Conservation (phyloP, 2,329 filamentous ascomycete genomes). For the Chaetomium sp. region DNA sequence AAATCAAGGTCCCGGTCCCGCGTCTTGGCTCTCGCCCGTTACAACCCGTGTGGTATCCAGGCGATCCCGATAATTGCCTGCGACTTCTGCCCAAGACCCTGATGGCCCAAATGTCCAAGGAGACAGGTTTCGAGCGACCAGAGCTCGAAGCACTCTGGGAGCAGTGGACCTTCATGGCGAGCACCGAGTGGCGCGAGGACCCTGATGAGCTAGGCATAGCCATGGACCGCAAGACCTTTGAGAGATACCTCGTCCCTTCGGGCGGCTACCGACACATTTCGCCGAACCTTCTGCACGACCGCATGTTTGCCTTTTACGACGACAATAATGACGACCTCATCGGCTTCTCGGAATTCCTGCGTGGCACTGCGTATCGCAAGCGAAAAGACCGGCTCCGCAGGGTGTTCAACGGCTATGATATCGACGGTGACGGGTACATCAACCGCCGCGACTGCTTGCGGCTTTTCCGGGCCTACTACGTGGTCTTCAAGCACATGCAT, state of each 20-base stretch:
- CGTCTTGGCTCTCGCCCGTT: conserved; percentile 75
- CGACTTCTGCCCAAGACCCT: conserved; percentile 60
- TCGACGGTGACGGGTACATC: conserved; percentile 81
- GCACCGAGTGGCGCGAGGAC: conserved; percentile 75
- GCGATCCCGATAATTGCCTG: conserved; percentile 68
- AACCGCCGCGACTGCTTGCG: conserved; percentile 81
- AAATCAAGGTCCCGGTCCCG: conserved; percentile 83
- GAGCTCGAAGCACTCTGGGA: conserved; percentile 94
- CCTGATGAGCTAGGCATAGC: conserved; percentile 71
- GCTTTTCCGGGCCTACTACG: conserved; percentile 88
- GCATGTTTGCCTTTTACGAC: conserved; percentile 96
- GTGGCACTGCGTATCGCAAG: conserved; percentile 67
- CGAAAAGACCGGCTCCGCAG: conserved; percentile 62
- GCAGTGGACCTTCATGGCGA: conserved; percentile 92
- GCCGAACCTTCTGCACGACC: conserved; percentile 88
- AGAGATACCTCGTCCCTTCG: conserved; percentile 82
- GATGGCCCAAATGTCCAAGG: conserved; percentile 60
- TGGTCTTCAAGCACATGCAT: conserved; percentile 83
- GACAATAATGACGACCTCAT: conserved; percentile 83
- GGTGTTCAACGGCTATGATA: conserved; percentile 85
- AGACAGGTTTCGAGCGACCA: conserved; percentile 74
- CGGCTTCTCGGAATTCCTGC: conserved; percentile 85
- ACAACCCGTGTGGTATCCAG: conserved; percentile 80
- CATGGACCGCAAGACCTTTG: conserved; percentile 89
- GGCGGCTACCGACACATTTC: conserved; percentile 69